Evolutionary conservation across 148 eudicot species (phyloP).

Genomic region (Vaccinium vitisidaea): DNA sequence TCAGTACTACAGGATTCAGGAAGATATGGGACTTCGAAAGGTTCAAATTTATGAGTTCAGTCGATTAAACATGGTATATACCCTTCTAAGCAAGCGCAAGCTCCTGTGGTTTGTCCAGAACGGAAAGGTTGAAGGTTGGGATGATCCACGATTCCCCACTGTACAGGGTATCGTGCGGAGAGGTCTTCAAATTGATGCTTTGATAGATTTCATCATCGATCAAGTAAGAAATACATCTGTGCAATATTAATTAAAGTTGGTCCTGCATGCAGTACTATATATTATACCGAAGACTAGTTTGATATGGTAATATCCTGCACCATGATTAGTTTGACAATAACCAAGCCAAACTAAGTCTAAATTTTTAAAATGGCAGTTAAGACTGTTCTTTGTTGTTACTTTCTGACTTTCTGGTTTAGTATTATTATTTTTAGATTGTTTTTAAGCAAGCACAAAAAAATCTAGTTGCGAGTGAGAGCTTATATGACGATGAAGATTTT

Average conservation of each 20-base stretch:
- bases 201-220: conserved; percentile 92
- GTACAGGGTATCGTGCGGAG: conserved; percentile 97
- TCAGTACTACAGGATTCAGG: conserved; percentile 85
- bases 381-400: not conserved
- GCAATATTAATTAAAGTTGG: not conserved
- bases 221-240: conserved; percentile 46
- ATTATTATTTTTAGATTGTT: too few relatives aligned
- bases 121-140: conserved; percentile 98
- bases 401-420: not conserved
- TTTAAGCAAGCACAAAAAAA: not conserved
- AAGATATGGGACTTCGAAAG: conserved; percentile 80
- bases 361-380: not conserved
- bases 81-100: conserved; percentile 97
- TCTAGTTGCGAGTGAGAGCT: not conserved
- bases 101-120: conserved; percentile 97
- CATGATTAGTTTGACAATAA: not conserved
- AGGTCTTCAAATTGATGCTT: conserved; percentile 85
- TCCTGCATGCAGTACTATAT: not conserved
- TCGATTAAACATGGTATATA: conserved; percentile 91
- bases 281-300: not conserved
- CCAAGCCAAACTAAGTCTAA: not conserved
- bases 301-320: not conserved
- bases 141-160: conserved; percentile 97
- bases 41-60: conserved; percentile 92
- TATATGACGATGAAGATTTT: not conserved